phyloP scores from a whole-genome alignment of 495 filamentous ascomycete genomes.

The Aspergillus baeticus region DNA sequence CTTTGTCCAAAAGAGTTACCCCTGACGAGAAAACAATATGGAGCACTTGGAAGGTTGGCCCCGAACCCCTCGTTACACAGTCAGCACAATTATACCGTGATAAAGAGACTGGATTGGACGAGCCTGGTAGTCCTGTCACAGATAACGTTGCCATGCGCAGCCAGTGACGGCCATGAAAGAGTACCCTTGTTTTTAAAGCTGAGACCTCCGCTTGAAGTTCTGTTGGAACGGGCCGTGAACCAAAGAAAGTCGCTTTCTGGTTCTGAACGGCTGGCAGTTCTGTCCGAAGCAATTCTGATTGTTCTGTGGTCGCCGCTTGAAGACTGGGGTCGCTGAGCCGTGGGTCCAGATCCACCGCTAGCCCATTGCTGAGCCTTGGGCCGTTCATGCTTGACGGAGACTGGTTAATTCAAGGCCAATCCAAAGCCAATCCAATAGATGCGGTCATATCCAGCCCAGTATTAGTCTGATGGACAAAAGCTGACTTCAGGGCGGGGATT shows the following conservation, averaged over 20 bases:
- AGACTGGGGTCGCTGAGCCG: slow-evolving; percentile 21
- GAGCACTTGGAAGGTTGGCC: slow-evolving; percentile 17
- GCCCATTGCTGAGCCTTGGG: slow-evolving; percentile 4
- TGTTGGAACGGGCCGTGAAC: slow-evolving; percentile 16
- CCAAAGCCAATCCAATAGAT: slow-evolving; percentile 13
- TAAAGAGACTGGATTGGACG: neutral
- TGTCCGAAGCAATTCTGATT: neutral
- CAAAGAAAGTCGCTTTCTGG: slow-evolving; percentile 10
- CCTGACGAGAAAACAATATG: neutral
- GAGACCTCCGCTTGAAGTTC: slow-evolving; percentile 16
- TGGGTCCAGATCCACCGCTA: slow-evolving; percentile 30
- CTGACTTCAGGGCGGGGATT: slow-evolving; percentile 10
- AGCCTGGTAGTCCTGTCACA: neutral
- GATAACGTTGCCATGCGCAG: neutral
- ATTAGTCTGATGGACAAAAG: slow-evolving; percentile 12
- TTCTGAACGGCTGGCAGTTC: slow-evolving; percentile 10
- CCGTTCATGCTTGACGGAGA: slow-evolving; percentile 22
- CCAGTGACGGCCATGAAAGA: slow-evolving; percentile 12
- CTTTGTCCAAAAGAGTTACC: neutral
- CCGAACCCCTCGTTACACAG: slow-evolving; percentile 15
- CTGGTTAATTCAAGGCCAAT: slow-evolving; percentile 9
- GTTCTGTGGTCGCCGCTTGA: neutral
- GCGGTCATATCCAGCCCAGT: slow-evolving; percentile 17
- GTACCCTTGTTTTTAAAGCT: slow-evolving; percentile 13
- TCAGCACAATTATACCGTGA: neutral